Percentiles rank a stretch among this genome's conserved stretches.
Conservation (phyloP, 2,329 filamentous ascomycete species). For the Nigrospora sphaerica region DNA sequence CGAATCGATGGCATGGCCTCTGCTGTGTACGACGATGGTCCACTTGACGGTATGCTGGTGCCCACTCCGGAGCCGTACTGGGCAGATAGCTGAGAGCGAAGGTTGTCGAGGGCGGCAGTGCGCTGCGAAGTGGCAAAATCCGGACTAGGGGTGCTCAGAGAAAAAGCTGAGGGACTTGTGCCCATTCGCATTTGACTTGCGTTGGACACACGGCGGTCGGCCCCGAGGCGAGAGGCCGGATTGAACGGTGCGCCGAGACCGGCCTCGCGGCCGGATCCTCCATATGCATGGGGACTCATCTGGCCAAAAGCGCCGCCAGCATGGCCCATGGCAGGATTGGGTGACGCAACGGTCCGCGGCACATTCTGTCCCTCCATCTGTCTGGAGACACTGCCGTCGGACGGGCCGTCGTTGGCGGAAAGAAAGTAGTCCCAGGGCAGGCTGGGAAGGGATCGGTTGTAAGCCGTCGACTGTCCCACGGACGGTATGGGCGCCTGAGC, state of each 20-base stretch:
- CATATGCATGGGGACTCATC: constrained; percentile 9
- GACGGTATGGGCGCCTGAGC: too few relatives aligned
- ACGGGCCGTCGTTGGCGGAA: background rate
- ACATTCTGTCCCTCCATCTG: constrained; percentile 9
- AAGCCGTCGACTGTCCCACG: too few relatives aligned
- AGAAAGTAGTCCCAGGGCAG: constrained; percentile 44
- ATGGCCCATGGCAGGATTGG: background rate
- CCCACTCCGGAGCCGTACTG: constrained; percentile 2
- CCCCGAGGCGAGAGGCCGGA: background rate
- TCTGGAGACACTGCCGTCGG: background rate
- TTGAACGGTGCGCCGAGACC: constrained; percentile 7
- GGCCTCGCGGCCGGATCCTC: background rate
- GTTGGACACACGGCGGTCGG: background rate
- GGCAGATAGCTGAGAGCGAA: constrained; percentile 3
- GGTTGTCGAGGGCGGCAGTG: constrained; percentile 4
- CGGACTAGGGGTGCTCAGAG: background rate
- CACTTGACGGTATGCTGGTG: background rate
- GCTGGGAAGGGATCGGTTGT: constrained; percentile 27
- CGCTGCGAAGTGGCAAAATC: constrained; percentile 2
- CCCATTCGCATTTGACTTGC: background rate
- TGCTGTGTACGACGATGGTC: background rate
- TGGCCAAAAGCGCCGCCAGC: constrained; percentile 13
- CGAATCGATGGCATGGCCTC: background rate
- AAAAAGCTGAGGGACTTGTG: background rate
- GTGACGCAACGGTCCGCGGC: constrained; percentile 1